phyloP scores from a whole-genome alignment of 139 green algal genomes.

The Microglena sp. region DNA sequence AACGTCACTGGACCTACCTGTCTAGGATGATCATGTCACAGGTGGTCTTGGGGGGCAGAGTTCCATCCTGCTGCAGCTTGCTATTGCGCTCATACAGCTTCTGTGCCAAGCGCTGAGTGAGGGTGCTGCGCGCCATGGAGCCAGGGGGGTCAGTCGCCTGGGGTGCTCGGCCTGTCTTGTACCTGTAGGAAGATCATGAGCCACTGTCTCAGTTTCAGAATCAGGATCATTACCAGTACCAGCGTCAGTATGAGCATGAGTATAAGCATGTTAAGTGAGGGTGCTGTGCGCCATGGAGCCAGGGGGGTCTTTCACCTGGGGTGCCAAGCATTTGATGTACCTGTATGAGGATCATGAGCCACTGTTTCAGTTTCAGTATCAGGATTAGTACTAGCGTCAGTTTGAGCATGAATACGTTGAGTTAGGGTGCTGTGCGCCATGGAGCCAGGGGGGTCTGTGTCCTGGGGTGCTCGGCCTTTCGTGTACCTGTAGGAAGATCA shows the following conservation, averaged over 20 bases:
- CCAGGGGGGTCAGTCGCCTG: slow-evolving; percentile 48
- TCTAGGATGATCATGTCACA: slow-evolving; percentile 93
- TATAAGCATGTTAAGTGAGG: too few relatives aligned
- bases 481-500: slow-evolving; percentile 20
- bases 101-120: slow-evolving; percentile 54
- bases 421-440: slow-evolving; percentile 31
- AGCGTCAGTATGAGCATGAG: too few relatives aligned
- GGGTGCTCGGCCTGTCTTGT: slow-evolving; percentile 30
- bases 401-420: too few relatives aligned
- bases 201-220: background rate
- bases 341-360: slow-evolving; percentile 3
- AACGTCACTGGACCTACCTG: too few relatives aligned
- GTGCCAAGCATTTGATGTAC: slow-evolving; percentile 32
- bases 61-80: slow-evolving; percentile 32
- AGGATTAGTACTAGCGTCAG: too few relatives aligned
- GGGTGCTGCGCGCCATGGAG: slow-evolving; percentile 20
- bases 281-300: slow-evolving; percentile 36
- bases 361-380: too few relatives aligned
- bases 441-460: slow-evolving; percentile 42
- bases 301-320: slow-evolving; percentile 39
- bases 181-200: slow-evolving; percentile 14
- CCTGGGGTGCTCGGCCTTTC: slow-evolving; percentile 34
- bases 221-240: too few relatives aligned
- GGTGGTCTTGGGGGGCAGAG: slow-evolving; percentile 43
- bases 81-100: slow-evolving; percentile 45